phyloP scores from a whole-genome alignment of 1,284 basidiomycete genomes.

The Rhizoctonia solani region DNA sequence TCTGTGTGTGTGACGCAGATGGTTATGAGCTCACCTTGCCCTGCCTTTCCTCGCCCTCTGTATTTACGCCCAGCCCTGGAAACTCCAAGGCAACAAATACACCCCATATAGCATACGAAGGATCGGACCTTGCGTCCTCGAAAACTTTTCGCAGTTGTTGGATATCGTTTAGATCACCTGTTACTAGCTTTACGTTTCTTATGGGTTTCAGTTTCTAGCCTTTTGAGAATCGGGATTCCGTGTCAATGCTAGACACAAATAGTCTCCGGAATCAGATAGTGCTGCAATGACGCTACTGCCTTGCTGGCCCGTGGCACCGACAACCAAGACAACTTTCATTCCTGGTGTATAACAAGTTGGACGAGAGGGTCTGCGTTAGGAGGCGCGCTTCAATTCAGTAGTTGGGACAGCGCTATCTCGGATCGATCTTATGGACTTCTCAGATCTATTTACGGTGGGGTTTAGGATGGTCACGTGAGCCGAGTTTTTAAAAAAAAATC shows the following conservation, averaged over 20 bases:
- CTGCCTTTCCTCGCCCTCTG: conserved; percentile 50
- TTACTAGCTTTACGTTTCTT: conserved; percentile 46
- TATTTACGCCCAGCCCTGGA: conserved; percentile 50
- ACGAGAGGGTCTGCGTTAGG: no score
- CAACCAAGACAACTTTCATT: conserved; percentile 46
- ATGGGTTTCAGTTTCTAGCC: conserved; percentile 43
- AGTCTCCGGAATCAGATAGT: conserved; percentile 39
- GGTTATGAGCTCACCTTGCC: conserved; percentile 46
- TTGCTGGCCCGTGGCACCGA: conserved; percentile 54
- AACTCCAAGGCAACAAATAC: conserved; percentile 50
- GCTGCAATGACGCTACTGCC: conserved; percentile 48
- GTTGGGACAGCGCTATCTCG: no score
- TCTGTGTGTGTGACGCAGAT: neutral
- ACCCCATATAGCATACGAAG: conserved; percentile 48
- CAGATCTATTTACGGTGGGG: no score
- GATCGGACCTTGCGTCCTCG: conserved; percentile 44
- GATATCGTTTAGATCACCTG: conserved; percentile 48
- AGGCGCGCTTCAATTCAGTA: no score
- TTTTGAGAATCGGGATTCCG: conserved; percentile 46
- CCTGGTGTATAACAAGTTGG: no score
- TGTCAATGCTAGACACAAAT: conserved; percentile 49
- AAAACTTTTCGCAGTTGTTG: conserved; percentile 47
- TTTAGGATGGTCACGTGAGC: no score
- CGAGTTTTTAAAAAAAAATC: no score
- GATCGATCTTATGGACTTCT: no score